Conservation (phyloP, 768 basidiomycete genomes). For the Guyanaporus albipodus region DNA sequence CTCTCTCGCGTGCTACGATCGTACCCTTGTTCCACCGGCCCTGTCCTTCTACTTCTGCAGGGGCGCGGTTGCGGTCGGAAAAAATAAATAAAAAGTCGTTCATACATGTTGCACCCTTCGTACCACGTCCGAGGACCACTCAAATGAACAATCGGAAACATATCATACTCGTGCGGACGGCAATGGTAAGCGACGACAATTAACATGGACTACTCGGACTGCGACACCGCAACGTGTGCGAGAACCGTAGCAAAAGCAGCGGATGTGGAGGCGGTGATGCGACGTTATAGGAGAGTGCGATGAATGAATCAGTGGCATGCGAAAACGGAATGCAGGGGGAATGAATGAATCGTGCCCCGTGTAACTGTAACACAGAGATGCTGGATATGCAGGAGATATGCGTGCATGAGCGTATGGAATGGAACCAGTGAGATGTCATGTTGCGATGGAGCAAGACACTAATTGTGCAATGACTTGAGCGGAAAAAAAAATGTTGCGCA, state of each 20-base stretch:
- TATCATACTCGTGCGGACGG: conserved; percentile 21
- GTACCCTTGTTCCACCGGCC: background rate
- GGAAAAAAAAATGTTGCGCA: conserved; percentile 12
- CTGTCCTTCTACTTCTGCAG: background rate
- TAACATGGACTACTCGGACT: conserved; percentile 14
- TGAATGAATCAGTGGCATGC: conserved; percentile 22
- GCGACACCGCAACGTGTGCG: conserved; percentile 14
- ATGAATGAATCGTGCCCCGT: conserved; percentile 15
- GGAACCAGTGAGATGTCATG: conserved; percentile 18
- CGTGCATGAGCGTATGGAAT: conserved; percentile 21
- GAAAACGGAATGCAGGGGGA: conserved; percentile 15
- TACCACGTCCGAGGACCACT: conserved; percentile 3
- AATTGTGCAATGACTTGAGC: no score
- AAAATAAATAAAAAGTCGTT: background rate
- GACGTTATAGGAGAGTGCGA: conserved; percentile 15
- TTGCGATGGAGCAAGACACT: conserved; percentile 13
- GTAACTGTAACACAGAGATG: conserved; percentile 13
- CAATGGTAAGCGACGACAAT: conserved; percentile 13
- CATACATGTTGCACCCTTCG: background rate
- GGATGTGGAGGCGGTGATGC: conserved; percentile 14
- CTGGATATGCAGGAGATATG: conserved; percentile 22
- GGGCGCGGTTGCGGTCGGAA: background rate
- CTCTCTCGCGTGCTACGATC: background rate
- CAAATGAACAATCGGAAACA: conserved; percentile 5
- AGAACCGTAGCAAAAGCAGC: conserved; percentile 6